Percentiles rank a stretch among this genome's conserved stretches.
These are phyloP conservation scores for Globisporangium takayamanum DNA, from an alignment of 352 stramenopile species.

Conservation along the genomic window DNA sequence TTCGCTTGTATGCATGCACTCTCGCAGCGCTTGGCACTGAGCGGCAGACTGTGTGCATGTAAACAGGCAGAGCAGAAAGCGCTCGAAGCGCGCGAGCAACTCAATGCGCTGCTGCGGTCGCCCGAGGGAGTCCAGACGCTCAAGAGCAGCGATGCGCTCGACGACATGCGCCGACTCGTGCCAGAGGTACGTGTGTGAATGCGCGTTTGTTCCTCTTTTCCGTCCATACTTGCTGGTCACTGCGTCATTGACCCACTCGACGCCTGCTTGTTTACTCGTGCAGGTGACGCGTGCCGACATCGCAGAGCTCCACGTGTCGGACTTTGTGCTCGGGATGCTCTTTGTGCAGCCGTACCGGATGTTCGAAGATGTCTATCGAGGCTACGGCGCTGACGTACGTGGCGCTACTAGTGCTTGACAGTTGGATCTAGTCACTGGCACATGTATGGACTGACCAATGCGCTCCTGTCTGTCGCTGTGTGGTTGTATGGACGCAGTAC, in stretches of 20 bases:
- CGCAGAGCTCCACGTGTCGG: conserved; percentile 59
- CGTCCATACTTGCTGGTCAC: neutral
- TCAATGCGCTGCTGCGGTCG: conserved; percentile 44
- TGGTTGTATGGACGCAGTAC: conserved; percentile 41
- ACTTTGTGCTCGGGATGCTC: conserved; percentile 78
- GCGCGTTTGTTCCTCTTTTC: neutral
- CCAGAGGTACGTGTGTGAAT: conserved; percentile 29
- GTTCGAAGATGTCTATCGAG: conserved; percentile 60
- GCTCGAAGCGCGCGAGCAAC: conserved; percentile 37
- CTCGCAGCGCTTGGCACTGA: neutral
- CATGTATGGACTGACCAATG: too few relatives aligned
- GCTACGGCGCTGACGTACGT: conserved; percentile 53
- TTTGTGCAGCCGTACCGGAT: conserved; percentile 63
- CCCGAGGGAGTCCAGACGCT: conserved; percentile 55
- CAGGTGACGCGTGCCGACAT: conserved; percentile 65
- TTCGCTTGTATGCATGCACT: neutral
- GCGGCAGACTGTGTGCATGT: neutral
- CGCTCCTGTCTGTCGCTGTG: neutral
- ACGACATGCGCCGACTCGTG: conserved; percentile 62
- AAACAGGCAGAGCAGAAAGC: conserved; percentile 43
- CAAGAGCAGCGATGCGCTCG: conserved; percentile 35
- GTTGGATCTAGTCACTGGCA: neutral
- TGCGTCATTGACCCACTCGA: neutral
- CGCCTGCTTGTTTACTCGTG: neutral
- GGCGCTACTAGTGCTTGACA: neutral